These are phyloP conservation scores for Thraustochytrium sp. DNA, from an alignment of 352 stramenopile genomes.

Conservation along the genomic window DNA sequence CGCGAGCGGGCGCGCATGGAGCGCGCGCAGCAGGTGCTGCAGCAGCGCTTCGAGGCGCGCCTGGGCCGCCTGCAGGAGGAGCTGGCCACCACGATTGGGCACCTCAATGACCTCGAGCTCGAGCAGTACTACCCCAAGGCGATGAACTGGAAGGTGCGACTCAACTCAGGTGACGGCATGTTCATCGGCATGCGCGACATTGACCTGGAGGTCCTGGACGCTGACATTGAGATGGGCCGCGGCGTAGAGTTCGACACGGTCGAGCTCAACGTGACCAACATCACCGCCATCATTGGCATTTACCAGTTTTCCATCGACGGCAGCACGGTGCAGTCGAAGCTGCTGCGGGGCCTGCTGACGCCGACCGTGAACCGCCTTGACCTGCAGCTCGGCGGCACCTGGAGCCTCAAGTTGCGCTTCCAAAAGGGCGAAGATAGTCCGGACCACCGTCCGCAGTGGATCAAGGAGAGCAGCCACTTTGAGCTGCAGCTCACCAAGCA, in stretches of 20 bases:
- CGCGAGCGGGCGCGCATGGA: background rate
- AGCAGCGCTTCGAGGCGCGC: constrained; percentile 6
- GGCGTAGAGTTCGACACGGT: constrained; percentile 32
- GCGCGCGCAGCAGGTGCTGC: background rate
- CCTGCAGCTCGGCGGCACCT: constrained; percentile 15
- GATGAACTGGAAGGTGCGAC: constrained; percentile 42
- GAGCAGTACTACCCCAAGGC: constrained; percentile 44
- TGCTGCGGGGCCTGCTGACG: constrained; percentile 28
- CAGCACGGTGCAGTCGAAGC: background rate
- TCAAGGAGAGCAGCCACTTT: constrained; percentile 35
- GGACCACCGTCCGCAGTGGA: constrained; percentile 23
- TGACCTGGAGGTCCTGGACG: constrained; percentile 29
- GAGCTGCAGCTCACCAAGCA: constrained; percentile 33
- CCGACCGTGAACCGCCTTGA: constrained; percentile 40
- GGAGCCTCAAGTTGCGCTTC: constrained; percentile 40
- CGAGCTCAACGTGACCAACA: constrained; percentile 17
- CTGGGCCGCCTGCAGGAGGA: constrained; percentile 1
- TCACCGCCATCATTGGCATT: constrained; percentile 34
- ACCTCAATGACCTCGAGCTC: constrained; percentile 39
- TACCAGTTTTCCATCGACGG: constrained; percentile 43
- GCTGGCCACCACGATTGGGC: constrained; percentile 13
- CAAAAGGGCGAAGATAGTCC: background rate
- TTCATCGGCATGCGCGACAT: constrained; percentile 44
- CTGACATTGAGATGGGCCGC: background rate
- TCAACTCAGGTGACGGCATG: constrained; percentile 43